Evolutionary conservation across 31 red algal genomes (phyloP), one percentile per base, ranked within the genome.

Genomic region (Asparagopsis taxiformis): DNA sequence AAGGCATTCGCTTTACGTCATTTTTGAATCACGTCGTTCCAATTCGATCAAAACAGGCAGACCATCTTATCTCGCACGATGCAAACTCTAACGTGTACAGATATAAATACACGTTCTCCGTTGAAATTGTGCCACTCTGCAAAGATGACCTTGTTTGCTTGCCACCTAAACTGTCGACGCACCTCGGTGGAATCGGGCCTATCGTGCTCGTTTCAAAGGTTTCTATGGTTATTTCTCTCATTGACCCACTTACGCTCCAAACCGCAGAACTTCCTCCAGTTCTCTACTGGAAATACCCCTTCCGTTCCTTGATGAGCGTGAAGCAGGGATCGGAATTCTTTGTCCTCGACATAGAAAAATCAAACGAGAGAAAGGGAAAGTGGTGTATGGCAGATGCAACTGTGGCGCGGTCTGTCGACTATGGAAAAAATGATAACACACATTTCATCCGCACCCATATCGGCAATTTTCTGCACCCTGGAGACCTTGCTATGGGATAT

Each of bases 41-140:
- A 2, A 74, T 95, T 56, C 87, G 89, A 21, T 85, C 81, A 50
- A 94, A 94, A 37, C 59, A 80, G 35, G 85, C 91, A 26, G 92
- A 99, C 61, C 97, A 99, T 74, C 93, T 99, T 43, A 79, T 99
- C 13, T 89, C 87, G 16, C 97, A 99, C 79, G 97, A 99, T 66
- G 71, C 91, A 8, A 88, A 92, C 67, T 95, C 87, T 21, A 99
- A 94, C 72, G 62, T 65, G 1, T 99, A 94, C 65, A 62, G 88
- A 17, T 99, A 99, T 75, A 99, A 99, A 46, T 99, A 99, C 71
- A 90, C 97, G 9, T 99, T 99, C 63, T 95, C 91, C 2, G 97
- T 88, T 17, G 97, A 99, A 51, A 90, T 99, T 28, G 55, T 93
- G 8, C 97, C 97, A 20, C 24, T 99, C 21, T 99, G 97, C 67